These are phyloP conservation scores for Ustilago loliicola DNA, from an alignment of 1,284 basidiomycete genomes.

Conservation along the genomic window DNA sequence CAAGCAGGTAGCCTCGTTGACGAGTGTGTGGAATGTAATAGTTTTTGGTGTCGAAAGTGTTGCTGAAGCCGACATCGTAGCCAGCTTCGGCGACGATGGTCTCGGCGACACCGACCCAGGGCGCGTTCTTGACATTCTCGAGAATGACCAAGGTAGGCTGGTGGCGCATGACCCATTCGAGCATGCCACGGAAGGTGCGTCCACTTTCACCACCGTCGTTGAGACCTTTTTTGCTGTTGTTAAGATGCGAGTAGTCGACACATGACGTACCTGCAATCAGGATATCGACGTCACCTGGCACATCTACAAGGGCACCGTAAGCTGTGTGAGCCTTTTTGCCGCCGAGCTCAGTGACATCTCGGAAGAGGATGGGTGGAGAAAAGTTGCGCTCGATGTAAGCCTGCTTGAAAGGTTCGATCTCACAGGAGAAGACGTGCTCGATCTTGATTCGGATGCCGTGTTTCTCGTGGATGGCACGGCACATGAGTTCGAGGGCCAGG, in stretches of 20 bases:
- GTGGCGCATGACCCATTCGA: slow-evolving; percentile 89
- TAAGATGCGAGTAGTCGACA: slow-evolving; percentile 94
- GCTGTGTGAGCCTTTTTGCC: slow-evolving; percentile 78
- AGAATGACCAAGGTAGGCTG: slow-evolving; percentile 89
- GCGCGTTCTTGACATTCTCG: slow-evolving; percentile 92
- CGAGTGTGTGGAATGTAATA: slow-evolving; percentile 93
- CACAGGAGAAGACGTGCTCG: slow-evolving; percentile 95
- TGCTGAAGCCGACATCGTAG: slow-evolving; percentile 79
- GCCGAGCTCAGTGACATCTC: slow-evolving; percentile 91
- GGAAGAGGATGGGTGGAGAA: slow-evolving; percentile 85
- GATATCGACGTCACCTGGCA: slow-evolving; percentile 88
- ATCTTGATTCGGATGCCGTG: slow-evolving; percentile 79
- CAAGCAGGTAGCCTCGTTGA: slow-evolving; percentile 60
- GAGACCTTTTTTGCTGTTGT: slow-evolving; percentile 85
- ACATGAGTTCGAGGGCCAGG: slow-evolving; percentile 87
- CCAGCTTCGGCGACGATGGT: slow-evolving; percentile 80
- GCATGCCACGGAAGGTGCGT: slow-evolving; percentile 76
- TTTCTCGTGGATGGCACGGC: slow-evolving; percentile 79
- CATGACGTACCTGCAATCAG: slow-evolving; percentile 94
- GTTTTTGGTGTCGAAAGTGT: slow-evolving; percentile 85
- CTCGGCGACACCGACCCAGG: slow-evolving; percentile 82
- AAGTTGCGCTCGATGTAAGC: slow-evolving; percentile 98
- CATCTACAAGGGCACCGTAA: slow-evolving; percentile 85
- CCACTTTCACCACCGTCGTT: slow-evolving; percentile 66
- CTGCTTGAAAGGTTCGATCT: slow-evolving; percentile 98